Conservation (phyloP, 2,329 filamentous ascomycete species). For the Mariannaea sp. region DNA sequence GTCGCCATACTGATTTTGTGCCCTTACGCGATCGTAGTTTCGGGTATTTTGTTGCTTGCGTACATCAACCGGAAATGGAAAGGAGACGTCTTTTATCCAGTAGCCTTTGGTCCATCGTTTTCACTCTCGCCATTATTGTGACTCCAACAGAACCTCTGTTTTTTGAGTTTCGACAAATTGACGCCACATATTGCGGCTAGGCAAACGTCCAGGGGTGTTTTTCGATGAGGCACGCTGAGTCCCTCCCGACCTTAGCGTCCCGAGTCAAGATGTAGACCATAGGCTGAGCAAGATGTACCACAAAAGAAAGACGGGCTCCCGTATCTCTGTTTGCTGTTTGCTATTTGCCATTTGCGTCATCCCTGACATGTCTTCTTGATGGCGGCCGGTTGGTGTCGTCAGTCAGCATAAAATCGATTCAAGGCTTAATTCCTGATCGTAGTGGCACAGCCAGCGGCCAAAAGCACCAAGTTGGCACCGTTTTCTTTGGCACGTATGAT, state of each 20-base stretch:
- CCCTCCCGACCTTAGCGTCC: slow-evolving; percentile 2
- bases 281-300: slow-evolving; percentile 6
- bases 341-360: background rate
- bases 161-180: background rate
- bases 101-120: background rate
- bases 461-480: slow-evolving; percentile 6
- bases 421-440: background rate
- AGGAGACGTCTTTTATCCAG: background rate
- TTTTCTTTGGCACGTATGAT: slow-evolving; percentile 31
- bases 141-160: background rate
- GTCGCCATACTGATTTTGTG: background rate
- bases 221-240: background rate
- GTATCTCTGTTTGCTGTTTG: slow-evolving; percentile 2
- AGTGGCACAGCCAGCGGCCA: slow-evolving; percentile 8
- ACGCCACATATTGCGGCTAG: background rate
- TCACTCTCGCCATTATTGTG: background rate
- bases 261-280: background rate
- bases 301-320: slow-evolving; percentile 2
- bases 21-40: slow-evolving; percentile 12
- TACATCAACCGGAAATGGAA: background rate
- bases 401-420: slow-evolving; percentile 7
- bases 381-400: background rate
- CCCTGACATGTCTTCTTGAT: slow-evolving; percentile 1
- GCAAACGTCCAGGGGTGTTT: background rate
- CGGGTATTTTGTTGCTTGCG: slow-evolving; percentile 17